These are phyloP conservation scores for Phytophthora brassicae DNA, from an alignment of 352 stramenopile species.

Conservation along the genomic window DNA sequence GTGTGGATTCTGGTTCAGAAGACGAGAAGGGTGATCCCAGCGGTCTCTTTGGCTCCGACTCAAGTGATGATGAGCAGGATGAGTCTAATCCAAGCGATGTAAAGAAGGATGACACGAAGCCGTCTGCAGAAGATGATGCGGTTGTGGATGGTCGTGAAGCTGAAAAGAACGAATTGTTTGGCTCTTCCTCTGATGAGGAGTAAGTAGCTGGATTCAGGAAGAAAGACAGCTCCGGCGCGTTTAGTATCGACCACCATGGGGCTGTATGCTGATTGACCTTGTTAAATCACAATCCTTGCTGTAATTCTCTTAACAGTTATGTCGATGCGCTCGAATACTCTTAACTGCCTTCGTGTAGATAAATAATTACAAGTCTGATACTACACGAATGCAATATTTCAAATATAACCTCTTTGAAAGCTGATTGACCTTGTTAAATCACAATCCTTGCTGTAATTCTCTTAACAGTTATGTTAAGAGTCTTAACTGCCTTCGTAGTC, in stretches of 20 bases:
- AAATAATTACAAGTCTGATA: too few relatives aligned
- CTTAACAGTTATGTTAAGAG: too few relatives aligned
- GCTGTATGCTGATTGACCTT: constrained; percentile 1
- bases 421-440: background rate
- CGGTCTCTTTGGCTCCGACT: constrained; percentile 86
- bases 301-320: background rate
- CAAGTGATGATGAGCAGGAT: constrained; percentile 68
- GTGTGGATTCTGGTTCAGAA: constrained; percentile 52
- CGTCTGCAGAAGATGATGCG: constrained; percentile 15
- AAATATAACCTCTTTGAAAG: too few relatives aligned
- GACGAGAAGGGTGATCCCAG: constrained; percentile 62
- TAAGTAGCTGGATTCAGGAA: constrained; percentile 33
- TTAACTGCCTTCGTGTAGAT: too few relatives aligned
- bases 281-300: constrained; percentile 1
- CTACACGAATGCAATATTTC: too few relatives aligned
- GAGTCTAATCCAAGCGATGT: constrained; percentile 18
- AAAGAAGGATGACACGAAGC: constrained; percentile 23
- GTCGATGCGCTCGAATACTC: too few relatives aligned
- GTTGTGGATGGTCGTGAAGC: constrained; percentile 41
- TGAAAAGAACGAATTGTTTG: constrained; percentile 85
- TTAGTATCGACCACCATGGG: background rate
- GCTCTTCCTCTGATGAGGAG: constrained; percentile 79
- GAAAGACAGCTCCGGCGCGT: background rate
- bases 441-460: too few relatives aligned
- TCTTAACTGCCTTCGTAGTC: too few relatives aligned